phyloP scores from a whole-genome alignment of 139 green algal species.

The Chlorella sp. region DNA sequence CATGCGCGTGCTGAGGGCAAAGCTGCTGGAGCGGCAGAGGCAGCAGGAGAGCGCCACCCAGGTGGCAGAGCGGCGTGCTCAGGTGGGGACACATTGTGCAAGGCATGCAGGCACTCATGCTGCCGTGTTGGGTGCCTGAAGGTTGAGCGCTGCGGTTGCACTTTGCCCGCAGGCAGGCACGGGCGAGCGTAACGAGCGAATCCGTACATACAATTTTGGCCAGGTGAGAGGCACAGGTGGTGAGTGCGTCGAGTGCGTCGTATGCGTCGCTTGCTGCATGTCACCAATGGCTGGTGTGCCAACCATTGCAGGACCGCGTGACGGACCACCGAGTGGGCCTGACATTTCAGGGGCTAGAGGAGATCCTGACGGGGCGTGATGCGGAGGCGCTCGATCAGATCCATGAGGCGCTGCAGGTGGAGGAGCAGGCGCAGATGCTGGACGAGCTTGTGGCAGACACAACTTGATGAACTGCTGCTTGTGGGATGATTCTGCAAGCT shows the following conservation, averaged over 20 bases:
- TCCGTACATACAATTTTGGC: slow-evolving; percentile 94
- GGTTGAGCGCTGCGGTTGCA: too few relatives aligned
- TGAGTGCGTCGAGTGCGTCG: background rate
- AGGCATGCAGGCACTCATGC: too few relatives aligned
- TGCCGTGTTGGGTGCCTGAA: too few relatives aligned
- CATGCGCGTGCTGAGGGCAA: slow-evolving; percentile 42
- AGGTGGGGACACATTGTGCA: too few relatives aligned
- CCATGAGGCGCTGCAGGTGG: background rate
- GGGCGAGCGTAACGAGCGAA: slow-evolving; percentile 74
- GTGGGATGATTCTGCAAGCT: too few relatives aligned
- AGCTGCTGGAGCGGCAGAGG: slow-evolving; percentile 10
- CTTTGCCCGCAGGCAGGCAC: slow-evolving; percentile 16
- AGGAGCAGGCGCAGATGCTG: background rate
- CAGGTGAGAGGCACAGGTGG: slow-evolving; percentile 10
- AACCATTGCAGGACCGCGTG: background rate
- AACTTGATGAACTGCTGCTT: too few relatives aligned
- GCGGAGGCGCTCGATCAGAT: background rate
- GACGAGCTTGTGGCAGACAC: too few relatives aligned
- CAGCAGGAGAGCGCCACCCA: slow-evolving; percentile 22
- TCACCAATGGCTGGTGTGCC: background rate
- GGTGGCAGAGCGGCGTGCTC: slow-evolving; percentile 33
- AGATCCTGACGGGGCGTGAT: background rate
- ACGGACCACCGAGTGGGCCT: slow-evolving; percentile 9
- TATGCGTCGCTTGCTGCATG: background rate
- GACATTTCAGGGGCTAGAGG: slow-evolving; percentile 1